Evolutionary conservation across 202 grass and related monocot species (phyloP), one percentile per base, ranked within the genome.

Genomic region (Miscanthus sacchariflorus): DNA sequence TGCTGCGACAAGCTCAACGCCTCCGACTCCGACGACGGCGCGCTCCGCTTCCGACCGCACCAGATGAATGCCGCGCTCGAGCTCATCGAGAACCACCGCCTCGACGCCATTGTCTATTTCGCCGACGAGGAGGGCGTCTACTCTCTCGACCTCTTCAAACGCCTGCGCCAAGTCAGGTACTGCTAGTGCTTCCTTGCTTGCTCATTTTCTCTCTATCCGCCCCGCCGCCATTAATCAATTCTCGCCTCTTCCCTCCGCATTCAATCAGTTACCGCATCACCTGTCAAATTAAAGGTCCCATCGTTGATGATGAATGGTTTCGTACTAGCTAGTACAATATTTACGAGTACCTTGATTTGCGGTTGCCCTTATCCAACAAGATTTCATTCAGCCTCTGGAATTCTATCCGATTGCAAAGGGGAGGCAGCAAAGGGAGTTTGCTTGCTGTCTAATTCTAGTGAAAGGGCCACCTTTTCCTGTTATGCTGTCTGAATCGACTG

Each of bases 91-190:
- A 88, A 89, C 84, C 97, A 99, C 71, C 88, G 93, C 4, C 88
- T 99, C 50, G 86, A 99, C 59, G 97, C 90, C 78, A 88, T 99
- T 76, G 90, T 99, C 23, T 99, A 97, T 88, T 97, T 99, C 65
- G 97, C 97, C 11, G 93, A 99, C 40, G 97, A 99, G 78, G 97
- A 97, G 63, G 95, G 93, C 38, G 88, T 99, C 76, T 99, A 99
- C 91, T 97, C 97, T 0, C 88, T 99, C 1, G 76, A 88, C 1
- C 95, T 99, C 88, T 99, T 99, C 78, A 70, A 95, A 9, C 90
- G 49, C 1, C 84, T 99, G 50, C 93, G 94, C 81, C 89, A 90
- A 1, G 92, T 99, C 82, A 99, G 91, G 97, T 99, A 82, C 39
- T 23, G 36, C 66, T 24, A 5, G 15, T 1, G 0, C 52, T 28